phyloP scores from a whole-genome alignment of 345 rosid genomes.

The Boechera stricta region DNA sequence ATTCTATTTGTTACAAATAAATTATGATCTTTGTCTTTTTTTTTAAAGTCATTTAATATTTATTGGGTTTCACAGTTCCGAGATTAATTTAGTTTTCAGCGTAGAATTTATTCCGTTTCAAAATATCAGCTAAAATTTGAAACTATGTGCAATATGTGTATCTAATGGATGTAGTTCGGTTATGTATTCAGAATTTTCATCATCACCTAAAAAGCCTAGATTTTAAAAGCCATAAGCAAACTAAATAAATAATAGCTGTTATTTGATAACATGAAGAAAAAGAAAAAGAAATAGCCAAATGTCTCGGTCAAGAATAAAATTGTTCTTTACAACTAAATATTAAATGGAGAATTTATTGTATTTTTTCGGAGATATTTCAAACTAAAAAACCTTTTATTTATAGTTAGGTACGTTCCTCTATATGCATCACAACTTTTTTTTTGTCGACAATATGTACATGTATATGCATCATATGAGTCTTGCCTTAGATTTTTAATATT shows the following conservation, averaged over 20 bases:
- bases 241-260: constrained; percentile 8
- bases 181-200: background rate
- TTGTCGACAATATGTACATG: background rate
- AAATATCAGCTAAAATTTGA: background rate
- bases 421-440: background rate
- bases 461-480: background rate
- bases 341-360: background rate
- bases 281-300: background rate
- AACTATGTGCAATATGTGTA: constrained; percentile 10
- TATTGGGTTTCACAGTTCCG: constrained; percentile 1
- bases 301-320: background rate
- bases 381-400: background rate
- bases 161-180: constrained; percentile 6
- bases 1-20: background rate
- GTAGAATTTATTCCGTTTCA: too few relatives aligned
- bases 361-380: constrained; percentile 18
- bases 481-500: background rate
- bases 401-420: constrained; percentile 20
- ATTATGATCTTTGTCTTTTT: background rate
- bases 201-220: background rate
- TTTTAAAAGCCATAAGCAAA: background rate
- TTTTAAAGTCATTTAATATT: background rate
- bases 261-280: background rate
- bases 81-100: background rate
- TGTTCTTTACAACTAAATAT: constrained; percentile 18